Evolutionary conservation across 176 grass and related monocot genomes (phyloP), one percentile per base, ranked within the genome.

Genomic region (Pontederia paniculata): DNA sequence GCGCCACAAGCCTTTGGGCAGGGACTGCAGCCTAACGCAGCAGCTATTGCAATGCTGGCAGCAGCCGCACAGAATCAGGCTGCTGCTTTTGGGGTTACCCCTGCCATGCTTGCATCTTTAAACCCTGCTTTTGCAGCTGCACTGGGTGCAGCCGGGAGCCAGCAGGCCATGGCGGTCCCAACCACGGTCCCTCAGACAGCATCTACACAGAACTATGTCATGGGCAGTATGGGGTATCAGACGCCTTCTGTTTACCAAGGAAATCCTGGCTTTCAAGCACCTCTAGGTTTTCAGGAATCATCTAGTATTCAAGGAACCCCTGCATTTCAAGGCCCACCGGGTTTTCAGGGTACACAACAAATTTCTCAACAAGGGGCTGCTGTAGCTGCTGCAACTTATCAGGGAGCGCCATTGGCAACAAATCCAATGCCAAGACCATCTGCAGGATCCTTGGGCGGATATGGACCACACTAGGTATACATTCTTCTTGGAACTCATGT

Each of bases 271-370:
- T 44, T 89, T 60, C 86, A 79, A 70, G 79, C 69, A 60, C 68
- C 84, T 19, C 37, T 50, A 23, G 45, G 69, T 18, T 88, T 79
- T 77, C 90, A 98, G 66, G 80, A 55, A 3, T 80, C 93, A 68
- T 70, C 86, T 74, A 86, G 77, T 65, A 90, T 97, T 74, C 93
- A 97, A 80, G 86, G 80, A 13, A 63, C 93, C 10, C 93, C 93
- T 51, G 87, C 83, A 48, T 84, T 88, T 81, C 93, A 86, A 66
- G 86, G 72, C 49, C 85, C 70, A 63, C 87, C 85, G 58, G 83
- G 83, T 60, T 61, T 61, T 16, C 57, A 53, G 20, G 57, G 57
- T 3, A 62, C 19, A 22, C 56, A 21, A 19, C 17, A 45, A 21
- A 59, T 79, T 71, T 60, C 81, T 58, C 86, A 84, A 73, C 59